A percentile compares a stretch with the other conserved stretches of the same genome.
These are phyloP conservation scores for Paspalum vaginatum DNA, from an alignment of 176 grass and related monocot genomes.

Conservation along the genomic window DNA sequence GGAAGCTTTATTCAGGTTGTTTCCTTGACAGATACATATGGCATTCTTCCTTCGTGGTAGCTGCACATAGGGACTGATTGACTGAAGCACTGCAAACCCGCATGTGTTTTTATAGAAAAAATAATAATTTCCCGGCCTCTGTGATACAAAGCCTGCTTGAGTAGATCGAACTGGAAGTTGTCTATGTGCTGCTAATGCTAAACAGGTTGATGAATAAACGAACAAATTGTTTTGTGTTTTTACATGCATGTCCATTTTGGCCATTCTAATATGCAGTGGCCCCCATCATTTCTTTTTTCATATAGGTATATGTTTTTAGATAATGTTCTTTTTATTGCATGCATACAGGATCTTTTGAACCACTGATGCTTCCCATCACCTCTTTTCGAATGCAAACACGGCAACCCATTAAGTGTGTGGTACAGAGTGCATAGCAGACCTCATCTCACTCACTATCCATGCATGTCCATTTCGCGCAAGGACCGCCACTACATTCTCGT, in stretches of 20 bases:
- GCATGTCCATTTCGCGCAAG: slow-evolving; percentile 12
- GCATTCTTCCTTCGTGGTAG: neutral
- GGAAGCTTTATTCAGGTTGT: neutral
- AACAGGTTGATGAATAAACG: neutral
- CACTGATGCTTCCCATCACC: neutral
- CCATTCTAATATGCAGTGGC: too few species aligned
- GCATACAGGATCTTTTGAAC: neutral
- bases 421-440: neutral
- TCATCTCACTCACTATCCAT: neutral
- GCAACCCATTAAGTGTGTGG: slow-evolving; percentile 16
- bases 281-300: too few species aligned
- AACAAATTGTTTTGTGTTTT: neutral
- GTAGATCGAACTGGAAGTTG: too few species aligned
- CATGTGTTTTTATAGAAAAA: too few species aligned
- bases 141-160: too few species aligned
- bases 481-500: neutral
- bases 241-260: neutral
- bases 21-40: neutral
- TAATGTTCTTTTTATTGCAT: too few species aligned
- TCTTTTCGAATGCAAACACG: neutral
- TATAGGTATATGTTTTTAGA: too few species aligned
- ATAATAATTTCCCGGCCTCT: too few species aligned
- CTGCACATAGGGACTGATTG: neutral
- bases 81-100: neutral
- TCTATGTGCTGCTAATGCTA: neutral